Evolutionary conservation across 2,329 filamentous ascomycete species (phyloP), one percentile per base, ranked within the genome.

Genomic region (Paecilomyces niveus): DNA sequence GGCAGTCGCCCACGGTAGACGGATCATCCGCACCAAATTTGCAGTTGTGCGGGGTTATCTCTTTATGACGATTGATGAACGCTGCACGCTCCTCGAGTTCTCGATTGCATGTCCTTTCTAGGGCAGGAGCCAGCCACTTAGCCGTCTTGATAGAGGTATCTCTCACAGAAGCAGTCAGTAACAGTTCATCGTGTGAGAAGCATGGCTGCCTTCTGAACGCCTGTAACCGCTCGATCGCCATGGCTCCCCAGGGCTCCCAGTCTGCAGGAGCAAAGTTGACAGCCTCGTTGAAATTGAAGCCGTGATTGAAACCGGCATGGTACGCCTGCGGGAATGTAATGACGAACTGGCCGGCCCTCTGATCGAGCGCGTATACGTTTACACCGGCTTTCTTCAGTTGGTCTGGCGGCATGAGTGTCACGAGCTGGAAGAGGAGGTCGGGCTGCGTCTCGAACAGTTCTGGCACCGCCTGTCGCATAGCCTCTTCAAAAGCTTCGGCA

Each of bases 231-330:
- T 93, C 87, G 1, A 97, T 92, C 0, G 94, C 92, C 29, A 87
- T 83, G 57, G 93, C 86, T 1, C 94, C 94, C 70, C 87, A 95
- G 0, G 92, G 91, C 68, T 99, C 94, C 94, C 94, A 99, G 67
- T 99, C 94, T 29, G 81, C 82, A 0, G 94, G 94, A 0, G 94
- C 94, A 75, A 99, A 99, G 71, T 99, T 99, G 65, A 99, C 94
- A 4, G 94, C 94, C 73, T 99, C 94, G 66, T 99, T 99, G 75
- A 97, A 96, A 71, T 99, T 99, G 79, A 99, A 99, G 0, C 89
- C 94, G 67, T 99, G 94, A 68, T 99, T 99, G 77, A 99, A 99
- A 0, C 94, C 94, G 5, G 94, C 93, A 71, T 99, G 94, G 67
- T 97, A 99, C 0, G 94, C 94, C 71, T 96, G 90, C 0, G 94